Percentiles rank a stretch among this genome's conserved stretches.
phyloP scores from a whole-genome alignment of 1,284 basidiomycete genomes.

The Malassezia sympodialis region DNA sequence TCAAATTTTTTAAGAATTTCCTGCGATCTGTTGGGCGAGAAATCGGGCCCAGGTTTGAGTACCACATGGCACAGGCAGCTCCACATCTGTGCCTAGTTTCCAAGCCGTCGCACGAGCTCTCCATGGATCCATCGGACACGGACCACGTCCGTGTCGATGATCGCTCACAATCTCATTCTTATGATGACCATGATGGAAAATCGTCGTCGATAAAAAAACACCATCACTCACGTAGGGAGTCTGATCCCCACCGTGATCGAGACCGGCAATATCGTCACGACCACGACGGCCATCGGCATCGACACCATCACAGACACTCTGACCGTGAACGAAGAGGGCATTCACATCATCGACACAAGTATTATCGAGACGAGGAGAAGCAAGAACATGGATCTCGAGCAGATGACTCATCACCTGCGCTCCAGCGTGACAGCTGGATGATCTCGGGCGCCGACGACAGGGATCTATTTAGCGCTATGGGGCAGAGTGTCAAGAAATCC shows the following conservation, averaged over 20 bases:
- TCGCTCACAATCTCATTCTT: neutral
- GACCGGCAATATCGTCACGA: neutral
- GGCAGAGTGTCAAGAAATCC: conserved; percentile 57
- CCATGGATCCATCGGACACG: neutral
- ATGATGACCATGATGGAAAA: neutral
- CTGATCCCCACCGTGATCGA: neutral
- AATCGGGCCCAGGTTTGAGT: neutral
- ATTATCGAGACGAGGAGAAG: neutral
- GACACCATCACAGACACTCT: neutral
- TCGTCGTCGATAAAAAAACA: neutral
- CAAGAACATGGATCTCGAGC: neutral
- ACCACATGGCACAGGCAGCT: neutral
- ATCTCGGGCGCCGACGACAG: conserved; percentile 52
- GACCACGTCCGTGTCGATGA: neutral
- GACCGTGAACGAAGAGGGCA: neutral
- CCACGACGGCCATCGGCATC: neutral
- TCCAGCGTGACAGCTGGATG: conserved; percentile 84
- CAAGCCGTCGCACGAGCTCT: neutral
- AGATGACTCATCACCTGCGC: neutral
- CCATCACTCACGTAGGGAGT: neutral
- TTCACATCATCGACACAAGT: neutral
- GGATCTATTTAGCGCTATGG: conserved; percentile 63
- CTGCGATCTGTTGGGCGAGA: neutral
- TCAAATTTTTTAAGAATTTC: neutral
- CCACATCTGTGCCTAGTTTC: neutral